Evolutionary conservation across 2,329 filamentous ascomycete genomes (phyloP), one percentile per base, ranked within the genome.

Genomic region (Zasmidium cellare): DNA sequence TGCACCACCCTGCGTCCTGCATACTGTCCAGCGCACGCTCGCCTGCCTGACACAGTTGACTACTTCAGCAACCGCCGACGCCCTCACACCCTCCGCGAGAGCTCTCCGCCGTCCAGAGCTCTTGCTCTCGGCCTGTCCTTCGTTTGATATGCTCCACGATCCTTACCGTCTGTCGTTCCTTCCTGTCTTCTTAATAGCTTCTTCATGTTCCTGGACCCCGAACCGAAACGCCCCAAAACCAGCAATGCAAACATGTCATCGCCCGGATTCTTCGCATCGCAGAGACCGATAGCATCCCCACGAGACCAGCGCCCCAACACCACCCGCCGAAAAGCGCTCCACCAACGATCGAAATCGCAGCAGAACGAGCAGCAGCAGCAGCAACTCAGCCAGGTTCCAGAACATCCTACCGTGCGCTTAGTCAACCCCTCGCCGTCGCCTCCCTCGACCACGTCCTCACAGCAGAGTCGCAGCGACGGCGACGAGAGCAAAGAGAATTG

Each of bases 191-290:
- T 57, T 57, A 53, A 51, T 55, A 56, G 56, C 38, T 18, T 56
- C 31, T 45, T 50, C 60, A 72, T 72, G 70, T 72, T 71, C 52
- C 64, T 71, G 53, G 69, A 71, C 41, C 69, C 69, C 20, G 69
- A 69, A 18, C 68, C 69, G 28, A 60, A 62, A 53, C 50, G 62
- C 35, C 57, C 24, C 56, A 56, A 56, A 59, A 59, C 31, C 50
- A 52, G 50, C 50, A 50, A 23, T 28, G n/a, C 22, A 18, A 49
- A 50, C 31, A 57, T 57, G 55, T 52, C 55, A 28, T 49, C 46
- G 54, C 57, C 57, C 46, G 51, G 45, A 51, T 56, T 59, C 50
- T 59, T 56, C 31, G 48, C 51, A 20, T 62, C 68, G 31, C 63
- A 65, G 48, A 51, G 55, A 46, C 56, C 67, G 14, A 55, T 62